These are phyloP conservation scores for Aspergillus sp. DNA, from an alignment of 2,329 filamentous ascomycete genomes.

Conservation along the genomic window DNA sequence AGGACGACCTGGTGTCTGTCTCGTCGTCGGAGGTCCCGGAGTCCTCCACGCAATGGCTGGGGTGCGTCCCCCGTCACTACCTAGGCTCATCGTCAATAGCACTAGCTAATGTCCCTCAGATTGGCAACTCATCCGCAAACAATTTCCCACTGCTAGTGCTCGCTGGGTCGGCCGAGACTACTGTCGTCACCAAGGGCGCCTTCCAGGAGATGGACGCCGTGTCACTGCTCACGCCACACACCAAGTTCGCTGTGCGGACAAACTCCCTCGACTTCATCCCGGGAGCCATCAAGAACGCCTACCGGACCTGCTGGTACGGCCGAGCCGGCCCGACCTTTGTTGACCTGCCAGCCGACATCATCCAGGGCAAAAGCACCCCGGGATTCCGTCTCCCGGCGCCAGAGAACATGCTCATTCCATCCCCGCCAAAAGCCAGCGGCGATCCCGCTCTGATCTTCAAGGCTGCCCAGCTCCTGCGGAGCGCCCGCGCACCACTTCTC, in stretches of 20 bases:
- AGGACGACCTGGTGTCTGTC: constrained; percentile 55
- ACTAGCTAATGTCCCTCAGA: constrained; percentile 23
- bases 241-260: constrained; percentile 52
- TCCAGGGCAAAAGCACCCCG: constrained; percentile 41
- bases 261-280: constrained; percentile 47
- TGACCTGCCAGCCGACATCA: constrained; percentile 57
- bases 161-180: constrained; percentile 54
- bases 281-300: constrained; percentile 50
- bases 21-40: constrained; percentile 60
- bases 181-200: constrained; percentile 52
- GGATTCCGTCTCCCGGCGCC: constrained; percentile 22
- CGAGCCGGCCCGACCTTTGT: constrained; percentile 54
- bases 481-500: constrained; percentile 51
- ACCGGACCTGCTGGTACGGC: constrained; percentile 54
- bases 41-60: constrained; percentile 59
- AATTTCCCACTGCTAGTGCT: constrained; percentile 56
- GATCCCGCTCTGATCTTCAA: constrained; percentile 45
- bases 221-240: constrained; percentile 52
- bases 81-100: neutral
- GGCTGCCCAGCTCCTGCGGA: constrained; percentile 46
- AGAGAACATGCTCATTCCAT: constrained; percentile 30
- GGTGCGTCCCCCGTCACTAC: constrained; percentile 31
- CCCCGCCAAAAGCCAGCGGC: constrained; percentile 45
- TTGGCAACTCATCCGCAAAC: constrained; percentile 54
- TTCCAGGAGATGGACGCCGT: constrained; percentile 60